Base-by-base conservation (phyloP, 306 rosid species). In the Vachellia pachyceras region DNA sequence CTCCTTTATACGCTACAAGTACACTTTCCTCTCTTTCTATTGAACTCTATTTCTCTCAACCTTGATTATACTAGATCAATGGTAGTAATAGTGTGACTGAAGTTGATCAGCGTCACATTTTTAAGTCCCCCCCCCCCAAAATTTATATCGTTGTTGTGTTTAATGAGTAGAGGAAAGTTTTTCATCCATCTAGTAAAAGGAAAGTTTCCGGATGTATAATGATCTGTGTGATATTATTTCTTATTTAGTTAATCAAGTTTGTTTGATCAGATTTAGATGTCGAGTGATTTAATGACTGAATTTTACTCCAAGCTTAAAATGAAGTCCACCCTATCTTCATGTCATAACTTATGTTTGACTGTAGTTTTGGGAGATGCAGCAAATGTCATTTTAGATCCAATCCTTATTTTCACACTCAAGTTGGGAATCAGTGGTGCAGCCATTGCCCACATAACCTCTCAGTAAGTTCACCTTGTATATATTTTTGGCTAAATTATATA, bases 1-100 rank as follows among this genome's bases (percentile, higher is more conserved):
- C 98, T 33, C 98, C 98, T 77, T 82, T 94, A 82, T 92, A 89
- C 35, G 98, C 96, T 69, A 89, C 96, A 12, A 84, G 98, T 92
- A 79, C 46, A 29, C 60, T 13, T 55, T n/a, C n/a, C n/a, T n/a
- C n/a, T n/a, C n/a, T n/a, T n/a, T n/a, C n/a, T n/a, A n/a, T n/a
- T 68, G 61, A 36, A 65, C 68, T 41, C 1, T 65, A 50, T 77
- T 67, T 77, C 25, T 63, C 46, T 47, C 69, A 12, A 57, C 17
- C 69, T 49, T 20, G 22, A 20, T 54, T 44, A 45, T 52, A 60
- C 64, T 14, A 49, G 55, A 13, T n/a, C n/a, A 15, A 13, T 49
- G 55, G 55, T 15, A 49, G 55, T 49, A 49, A 49, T 49, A 49
- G 55, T 15, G n/a, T 4, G 55, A 13, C 55, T 13, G 55, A 49